These are phyloP conservation scores for Fusarium sp. DNA, from an alignment of 2,329 filamentous ascomycete species.

Conservation along the genomic window DNA sequence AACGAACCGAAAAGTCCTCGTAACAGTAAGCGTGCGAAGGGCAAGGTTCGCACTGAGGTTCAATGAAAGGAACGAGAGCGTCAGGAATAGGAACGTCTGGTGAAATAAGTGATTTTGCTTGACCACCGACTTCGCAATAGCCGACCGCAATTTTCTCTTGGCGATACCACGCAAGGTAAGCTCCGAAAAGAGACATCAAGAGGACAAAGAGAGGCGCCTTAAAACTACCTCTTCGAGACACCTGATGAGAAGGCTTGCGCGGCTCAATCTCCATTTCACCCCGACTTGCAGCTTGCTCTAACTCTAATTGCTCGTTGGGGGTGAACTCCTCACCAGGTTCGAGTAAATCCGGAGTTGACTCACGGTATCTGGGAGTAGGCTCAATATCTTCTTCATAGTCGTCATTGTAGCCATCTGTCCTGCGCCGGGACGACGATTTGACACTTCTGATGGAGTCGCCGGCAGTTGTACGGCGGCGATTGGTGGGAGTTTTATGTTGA, in stretches of 20 bases:
- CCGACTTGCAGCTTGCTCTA: constrained; percentile 74
- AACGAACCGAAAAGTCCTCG: constrained; percentile 78
- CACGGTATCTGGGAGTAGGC: constrained; percentile 40
- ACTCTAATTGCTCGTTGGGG: constrained; percentile 85
- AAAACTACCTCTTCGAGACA: constrained; percentile 59
- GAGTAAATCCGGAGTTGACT: constrained; percentile 55
- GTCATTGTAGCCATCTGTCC: constrained; percentile 53
- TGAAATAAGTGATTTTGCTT: constrained; percentile 64
- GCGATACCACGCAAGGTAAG: constrained; percentile 85
- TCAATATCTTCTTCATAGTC: constrained; percentile 52
- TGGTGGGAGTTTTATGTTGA: constrained; percentile 59
- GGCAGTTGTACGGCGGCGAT: constrained; percentile 62
- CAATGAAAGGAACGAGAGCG: constrained; percentile 74
- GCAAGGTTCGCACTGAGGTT: constrained; percentile 89
- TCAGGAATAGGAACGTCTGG: constrained; percentile 72
- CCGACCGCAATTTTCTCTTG: constrained; percentile 97
- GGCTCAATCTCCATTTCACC: constrained; percentile 61
- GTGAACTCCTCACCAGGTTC: constrained; percentile 93
- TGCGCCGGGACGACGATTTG: constrained; percentile 57
- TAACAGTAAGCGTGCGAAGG: constrained; percentile 92
- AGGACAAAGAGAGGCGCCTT: constrained; percentile 78
- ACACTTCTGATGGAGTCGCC: constrained; percentile 57
- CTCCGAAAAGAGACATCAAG: constrained; percentile 74
- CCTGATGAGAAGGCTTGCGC: constrained; percentile 54
- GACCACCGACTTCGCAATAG: constrained; percentile 87